Conservation (phyloP, 768 basidiomycete species). For the Russula sp. region DNA sequence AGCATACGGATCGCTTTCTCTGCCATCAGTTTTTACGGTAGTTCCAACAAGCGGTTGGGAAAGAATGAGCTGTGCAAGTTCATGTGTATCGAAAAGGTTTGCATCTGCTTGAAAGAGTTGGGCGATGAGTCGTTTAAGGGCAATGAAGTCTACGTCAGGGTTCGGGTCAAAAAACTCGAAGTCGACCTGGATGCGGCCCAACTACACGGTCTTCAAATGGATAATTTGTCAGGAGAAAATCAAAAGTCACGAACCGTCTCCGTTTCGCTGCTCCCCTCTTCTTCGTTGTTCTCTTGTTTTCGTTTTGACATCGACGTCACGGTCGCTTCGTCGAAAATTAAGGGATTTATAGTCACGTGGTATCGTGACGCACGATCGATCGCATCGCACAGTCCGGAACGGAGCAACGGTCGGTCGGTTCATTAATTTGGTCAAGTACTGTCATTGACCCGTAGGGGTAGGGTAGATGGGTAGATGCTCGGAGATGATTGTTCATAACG, state of each 20-base stretch:
- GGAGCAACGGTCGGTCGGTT: not conserved
- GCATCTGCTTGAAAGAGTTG: constrained; percentile 77
- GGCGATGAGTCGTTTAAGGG: constrained; percentile 64
- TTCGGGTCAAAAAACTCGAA: constrained; percentile 94
- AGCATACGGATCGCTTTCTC: constrained; percentile 87
- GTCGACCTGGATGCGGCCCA: constrained; percentile 75
- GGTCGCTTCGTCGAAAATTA: not conserved
- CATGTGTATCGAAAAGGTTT: constrained; percentile 59
- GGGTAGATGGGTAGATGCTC: too few species aligned
- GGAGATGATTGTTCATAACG: not conserved
- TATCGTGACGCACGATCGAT: not conserved
- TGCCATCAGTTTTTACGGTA: constrained; percentile 88
- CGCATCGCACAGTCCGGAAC: not conserved
- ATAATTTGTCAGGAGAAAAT: constrained; percentile 1
- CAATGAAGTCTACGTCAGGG: constrained; percentile 76
- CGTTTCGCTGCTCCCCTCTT: constrained; percentile 36
- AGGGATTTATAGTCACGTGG: not conserved
- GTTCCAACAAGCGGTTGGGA: constrained; percentile 73
- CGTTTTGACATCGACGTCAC: constrained; percentile 43
- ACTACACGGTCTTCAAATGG: constrained; percentile 27
- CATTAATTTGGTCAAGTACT: too few species aligned
- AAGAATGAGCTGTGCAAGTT: constrained; percentile 75
- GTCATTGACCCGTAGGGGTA: too few species aligned
- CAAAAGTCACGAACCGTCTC: constrained; percentile 39
- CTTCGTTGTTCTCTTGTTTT: constrained; percentile 38